Conservation (phyloP, 129 eudicot species). For the Daucus carota region DNA sequence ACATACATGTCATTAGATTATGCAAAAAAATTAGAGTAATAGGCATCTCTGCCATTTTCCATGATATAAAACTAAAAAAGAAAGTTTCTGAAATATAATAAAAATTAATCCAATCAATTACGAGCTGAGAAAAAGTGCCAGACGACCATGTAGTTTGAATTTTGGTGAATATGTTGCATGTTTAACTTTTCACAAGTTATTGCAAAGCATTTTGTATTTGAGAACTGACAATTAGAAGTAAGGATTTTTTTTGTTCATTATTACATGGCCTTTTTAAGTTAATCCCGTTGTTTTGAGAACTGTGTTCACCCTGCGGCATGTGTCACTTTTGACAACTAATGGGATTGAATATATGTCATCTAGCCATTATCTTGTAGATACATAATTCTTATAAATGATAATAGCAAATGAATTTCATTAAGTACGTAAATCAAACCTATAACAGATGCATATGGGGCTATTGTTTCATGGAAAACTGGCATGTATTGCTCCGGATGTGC, state of each 20-base stretch:
- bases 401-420: background rate
- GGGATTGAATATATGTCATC: background rate
- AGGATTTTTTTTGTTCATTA: background rate
- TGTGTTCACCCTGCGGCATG: background rate
- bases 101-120: background rate
- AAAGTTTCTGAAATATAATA: background rate
- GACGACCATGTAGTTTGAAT: background rate
- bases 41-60: background rate
- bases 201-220: background rate
- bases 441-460: conserved; percentile 94
- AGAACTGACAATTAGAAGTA: background rate
- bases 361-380: background rate
- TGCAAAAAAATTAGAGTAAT: background rate
- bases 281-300: background rate
- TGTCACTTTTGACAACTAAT: background rate
- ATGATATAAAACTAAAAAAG: background rate
- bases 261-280: background rate
- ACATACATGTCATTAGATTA: background rate
- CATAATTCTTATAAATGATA: background rate
- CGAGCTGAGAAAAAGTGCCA: background rate
- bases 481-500: conserved; percentile 91
- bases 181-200: background rate
- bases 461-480: conserved; percentile 76
- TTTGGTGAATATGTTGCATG: background rate
- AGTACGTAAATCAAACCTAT: conserved; percentile 45